Conservation (phyloP, 371 early-diverging fungal species). For the Smittium culicis region DNA sequence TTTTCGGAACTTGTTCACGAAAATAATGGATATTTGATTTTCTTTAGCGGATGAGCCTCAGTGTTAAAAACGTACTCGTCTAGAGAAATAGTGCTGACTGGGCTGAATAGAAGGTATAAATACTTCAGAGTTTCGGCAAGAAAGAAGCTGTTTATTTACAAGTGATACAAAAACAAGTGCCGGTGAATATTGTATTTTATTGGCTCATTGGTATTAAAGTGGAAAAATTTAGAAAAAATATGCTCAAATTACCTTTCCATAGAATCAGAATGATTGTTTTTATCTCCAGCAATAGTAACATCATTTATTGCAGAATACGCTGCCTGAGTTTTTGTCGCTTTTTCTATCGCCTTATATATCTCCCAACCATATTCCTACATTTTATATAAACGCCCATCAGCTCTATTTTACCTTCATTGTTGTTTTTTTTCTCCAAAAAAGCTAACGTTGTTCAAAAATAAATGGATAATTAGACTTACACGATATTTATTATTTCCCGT, state of each 20-base stretch:
- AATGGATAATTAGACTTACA: no score
- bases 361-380: slow-evolving; percentile 80
- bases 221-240: slow-evolving; percentile 7
- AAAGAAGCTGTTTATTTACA: no score
- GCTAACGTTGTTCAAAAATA: no score
- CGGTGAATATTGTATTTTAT: slow-evolving; percentile 24
- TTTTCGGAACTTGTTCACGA: no score
- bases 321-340: slow-evolving; percentile 48
- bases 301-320: slow-evolving; percentile 69
- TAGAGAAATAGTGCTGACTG: slow-evolving; percentile 48
- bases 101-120: slow-evolving; percentile 71
- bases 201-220: neutral
- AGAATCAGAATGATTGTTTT: slow-evolving; percentile 48
- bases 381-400: no score
- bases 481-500: slow-evolving; percentile 55
- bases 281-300: slow-evolving; percentile 37
- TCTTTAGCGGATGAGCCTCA: no score
- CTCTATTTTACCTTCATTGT: no score
- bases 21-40: no score
- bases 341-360: slow-evolving; percentile 70
- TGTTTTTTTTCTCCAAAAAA: no score
- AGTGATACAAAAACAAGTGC: no score
- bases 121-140: slow-evolving; percentile 92
- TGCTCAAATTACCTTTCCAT: slow-evolving; percentile 31
- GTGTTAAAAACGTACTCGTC: slow-evolving; percentile 75